Conservation (phyloP, 2,329 filamentous ascomycete genomes). For the Stemphylium beticola region DNA sequence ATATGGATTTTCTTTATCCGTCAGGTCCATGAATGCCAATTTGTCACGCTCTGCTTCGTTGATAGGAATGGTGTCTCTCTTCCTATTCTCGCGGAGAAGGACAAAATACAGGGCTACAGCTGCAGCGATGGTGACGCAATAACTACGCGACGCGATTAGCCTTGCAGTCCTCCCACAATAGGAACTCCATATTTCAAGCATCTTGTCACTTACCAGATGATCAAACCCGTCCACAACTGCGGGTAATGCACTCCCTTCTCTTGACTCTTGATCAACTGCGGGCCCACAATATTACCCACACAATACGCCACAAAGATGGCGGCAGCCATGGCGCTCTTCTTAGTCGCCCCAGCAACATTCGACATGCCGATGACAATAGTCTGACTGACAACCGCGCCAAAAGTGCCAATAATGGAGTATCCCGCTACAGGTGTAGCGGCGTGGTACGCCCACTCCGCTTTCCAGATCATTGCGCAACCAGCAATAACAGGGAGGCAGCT, state of each 20-base stretch:
- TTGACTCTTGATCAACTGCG: constrained; percentile 72
- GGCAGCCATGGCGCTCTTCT: constrained; percentile 78
- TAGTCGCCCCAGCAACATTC: constrained; percentile 77
- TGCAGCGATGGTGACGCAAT: constrained; percentile 69
- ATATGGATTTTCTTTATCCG: constrained; percentile 63
- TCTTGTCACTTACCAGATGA: constrained; percentile 58
- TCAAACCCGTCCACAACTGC: constrained; percentile 72
- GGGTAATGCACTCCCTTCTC: constrained; percentile 72
- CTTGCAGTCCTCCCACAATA: not conserved
- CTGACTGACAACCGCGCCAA: constrained; percentile 72
- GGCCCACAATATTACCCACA: constrained; percentile 77
- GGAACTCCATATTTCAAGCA: no score
- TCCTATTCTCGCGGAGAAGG: constrained; percentile 56
- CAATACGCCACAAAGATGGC: constrained; percentile 78
- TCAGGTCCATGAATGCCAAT: constrained; percentile 57
- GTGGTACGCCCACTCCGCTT: constrained; percentile 66
- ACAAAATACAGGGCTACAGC: constrained; percentile 64
- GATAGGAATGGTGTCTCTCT: constrained; percentile 57
- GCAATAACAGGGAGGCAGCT: constrained; percentile 77
- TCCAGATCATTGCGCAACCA: constrained; percentile 78
- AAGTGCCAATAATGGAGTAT: constrained; percentile 75
- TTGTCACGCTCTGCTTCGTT: constrained; percentile 65
- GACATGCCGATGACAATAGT: constrained; percentile 65
- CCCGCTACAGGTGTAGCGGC: constrained; percentile 71
- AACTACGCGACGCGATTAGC: constrained; percentile 47